Evolutionary conservation across 129 eudicot species (phyloP).

Genomic region (Chrysanthemum lavandulifolium): DNA sequence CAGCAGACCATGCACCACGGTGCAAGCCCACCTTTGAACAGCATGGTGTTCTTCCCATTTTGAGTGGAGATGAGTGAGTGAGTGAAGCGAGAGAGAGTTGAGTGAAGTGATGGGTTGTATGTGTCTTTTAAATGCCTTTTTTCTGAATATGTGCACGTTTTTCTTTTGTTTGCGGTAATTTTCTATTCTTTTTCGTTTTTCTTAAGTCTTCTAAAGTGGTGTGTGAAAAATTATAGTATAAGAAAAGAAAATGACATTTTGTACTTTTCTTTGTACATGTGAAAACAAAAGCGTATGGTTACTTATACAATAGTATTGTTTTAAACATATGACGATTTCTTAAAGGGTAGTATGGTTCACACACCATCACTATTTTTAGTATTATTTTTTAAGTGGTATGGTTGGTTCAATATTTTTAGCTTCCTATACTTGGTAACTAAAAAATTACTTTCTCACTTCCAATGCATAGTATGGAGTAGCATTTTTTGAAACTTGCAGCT

Average conservation of each 20-base stretch:
- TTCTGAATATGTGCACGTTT: conserved; percentile 32
- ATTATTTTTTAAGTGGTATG: too few species aligned
- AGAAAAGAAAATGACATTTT: neutral
- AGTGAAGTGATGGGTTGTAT: neutral
- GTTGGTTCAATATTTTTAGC: too few species aligned
- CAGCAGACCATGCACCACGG: conserved; percentile 44
- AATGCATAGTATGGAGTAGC: too few species aligned
- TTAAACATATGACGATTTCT: neutral
- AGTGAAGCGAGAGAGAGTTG: neutral
- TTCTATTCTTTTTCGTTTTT: neutral
- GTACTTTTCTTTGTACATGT: neutral
- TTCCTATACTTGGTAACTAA: too few species aligned
- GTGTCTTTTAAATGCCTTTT: conserved; percentile 24
- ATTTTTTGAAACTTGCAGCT: too few species aligned
- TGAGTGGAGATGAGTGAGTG: conserved; percentile 9
- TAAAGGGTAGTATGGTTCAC: too few species aligned
- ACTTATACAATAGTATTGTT: neutral
- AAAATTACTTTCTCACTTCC: too few species aligned
- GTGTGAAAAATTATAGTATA: neutral
- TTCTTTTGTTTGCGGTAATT: neutral
- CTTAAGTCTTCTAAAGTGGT: neutral
- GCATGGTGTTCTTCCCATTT: conserved; percentile 41
- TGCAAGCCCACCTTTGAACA: conserved; percentile 39
- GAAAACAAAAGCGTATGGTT: neutral
- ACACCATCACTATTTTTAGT: too few species aligned